Evolutionary conservation across 352 stramenopile species (phyloP), one percentile per base, ranked within the genome.

Genomic region (Pythium phragmiticola): DNA sequence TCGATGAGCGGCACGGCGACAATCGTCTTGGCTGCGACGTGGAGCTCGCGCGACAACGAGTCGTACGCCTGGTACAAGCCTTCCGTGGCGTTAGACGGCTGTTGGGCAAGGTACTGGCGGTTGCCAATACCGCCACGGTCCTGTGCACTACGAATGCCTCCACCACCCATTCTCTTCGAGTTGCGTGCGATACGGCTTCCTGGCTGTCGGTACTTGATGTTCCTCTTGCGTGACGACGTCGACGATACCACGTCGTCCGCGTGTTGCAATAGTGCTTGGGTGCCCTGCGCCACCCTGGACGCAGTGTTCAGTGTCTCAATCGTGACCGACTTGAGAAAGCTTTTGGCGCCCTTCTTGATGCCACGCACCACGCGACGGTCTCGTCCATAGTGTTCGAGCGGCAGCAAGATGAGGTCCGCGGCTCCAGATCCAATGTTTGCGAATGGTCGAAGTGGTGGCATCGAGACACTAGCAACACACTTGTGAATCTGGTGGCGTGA

Each of bases 401-500:
- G 87, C 33, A 96, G 70, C 54, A 96, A 57, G 51, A 96, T 96
- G 58, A 96, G 70, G 60, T 96, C 84, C 2, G 87, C 87, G 3
- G 87, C 86, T 26, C 87, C 86, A 3, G 87, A 86, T 19, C 87
- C 87, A 71, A 96, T 92, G 61, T 96, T 96, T 12, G 88, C 84
- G 43, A 96, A 92, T 36, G 87, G 82, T 45, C 86, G 85, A 55
- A 96, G 66, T 11, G 87, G 87, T 2, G 86, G 86, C 82, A 94
- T 92, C 36, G 84, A 90, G 34, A 96, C 87, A 73, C 86, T 95
- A 2, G 87, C 87, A 5, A 96, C 79, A 52, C 87, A 96, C 70
- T 95, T 95, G 73, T 95, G 87, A 42, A 96, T 92, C 63, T 96
- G 87, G 50, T 88, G 81, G 2, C 87, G 80, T 11, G 87, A 94